Percentiles rank a stretch among this genome's conserved stretches.
These are phyloP conservation scores for Meredithiella fracta DNA, from an alignment of 2,329 filamentous ascomycete genomes.

Conservation along the genomic window DNA sequence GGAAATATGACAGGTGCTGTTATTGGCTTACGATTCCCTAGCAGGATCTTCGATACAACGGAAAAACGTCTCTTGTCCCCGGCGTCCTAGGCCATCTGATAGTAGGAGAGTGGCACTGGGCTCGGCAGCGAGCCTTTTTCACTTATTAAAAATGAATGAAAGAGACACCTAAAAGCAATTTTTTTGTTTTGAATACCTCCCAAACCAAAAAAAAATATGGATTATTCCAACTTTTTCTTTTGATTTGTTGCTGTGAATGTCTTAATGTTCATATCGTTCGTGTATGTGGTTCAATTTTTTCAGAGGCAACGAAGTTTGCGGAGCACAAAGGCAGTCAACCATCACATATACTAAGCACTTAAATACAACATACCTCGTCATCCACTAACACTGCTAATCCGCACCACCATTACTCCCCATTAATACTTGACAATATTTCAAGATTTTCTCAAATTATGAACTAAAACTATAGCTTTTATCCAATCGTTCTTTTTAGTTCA, in stretches of 20 bases:
- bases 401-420: no score
- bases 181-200: conserved; percentile 23
- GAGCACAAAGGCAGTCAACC: not conserved
- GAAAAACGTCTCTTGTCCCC: not conserved
- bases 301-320: not conserved
- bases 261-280: no score
- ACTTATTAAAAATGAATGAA: conserved; percentile 5
- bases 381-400: no score
- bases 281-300: no score
- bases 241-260: not conserved
- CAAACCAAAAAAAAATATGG: conserved; percentile 7
- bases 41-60: not conserved
- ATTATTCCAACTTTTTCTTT: not conserved
- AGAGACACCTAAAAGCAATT: conserved; percentile 20
- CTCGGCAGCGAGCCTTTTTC: not conserved
- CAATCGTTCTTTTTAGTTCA: not conserved
- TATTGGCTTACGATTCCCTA: not conserved
- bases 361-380: no score
- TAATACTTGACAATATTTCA: no score
- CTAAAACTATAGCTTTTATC: not conserved
- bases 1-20: not conserved
- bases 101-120: not conserved
- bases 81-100: not conserved
- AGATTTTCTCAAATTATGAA: not conserved
- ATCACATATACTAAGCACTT: not conserved